Evolutionary conservation across 1,284 basidiomycete genomes (phyloP).

Genomic region (Testicularia cyperi): DNA sequence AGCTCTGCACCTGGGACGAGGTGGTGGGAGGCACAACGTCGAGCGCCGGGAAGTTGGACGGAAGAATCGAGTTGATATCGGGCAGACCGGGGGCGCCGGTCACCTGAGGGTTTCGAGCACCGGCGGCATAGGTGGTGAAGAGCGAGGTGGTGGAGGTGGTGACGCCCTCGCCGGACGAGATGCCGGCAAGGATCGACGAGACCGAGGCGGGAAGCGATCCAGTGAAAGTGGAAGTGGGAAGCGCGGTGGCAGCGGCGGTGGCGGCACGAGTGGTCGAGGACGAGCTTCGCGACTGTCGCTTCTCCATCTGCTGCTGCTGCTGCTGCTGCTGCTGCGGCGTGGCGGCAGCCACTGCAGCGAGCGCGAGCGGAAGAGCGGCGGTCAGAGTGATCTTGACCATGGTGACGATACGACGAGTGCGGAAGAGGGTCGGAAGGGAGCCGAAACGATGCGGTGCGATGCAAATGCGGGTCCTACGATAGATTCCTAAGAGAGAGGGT

Average conservation of each 20-base stretch:
- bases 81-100: slow-evolving; percentile 48
- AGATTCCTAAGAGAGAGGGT: no score
- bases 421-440: no score
- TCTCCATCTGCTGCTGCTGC: slow-evolving; percentile 12
- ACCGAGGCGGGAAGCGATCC: slow-evolving; percentile 43
- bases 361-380: slow-evolving; percentile 18
- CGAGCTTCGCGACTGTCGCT: slow-evolving; percentile 18
- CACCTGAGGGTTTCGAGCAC: slow-evolving; percentile 46
- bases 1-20: slow-evolving; percentile 71
- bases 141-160: slow-evolving; percentile 39
- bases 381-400: slow-evolving; percentile 37
- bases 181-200: slow-evolving; percentile 31
- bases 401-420: no score
- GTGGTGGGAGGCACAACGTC: slow-evolving; percentile 71
- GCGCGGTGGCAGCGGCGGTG: slow-evolving; percentile 15
- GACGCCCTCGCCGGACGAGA: slow-evolving; percentile 36
- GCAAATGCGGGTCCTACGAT: no score
- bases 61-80: slow-evolving; percentile 19
- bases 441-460: not conserved
- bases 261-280: slow-evolving; percentile 9
- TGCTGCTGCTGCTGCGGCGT: slow-evolving; percentile 9
- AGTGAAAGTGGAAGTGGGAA: slow-evolving; percentile 40
- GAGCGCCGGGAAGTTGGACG: slow-evolving; percentile 69
- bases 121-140: slow-evolving; percentile 39
- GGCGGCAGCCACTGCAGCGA: slow-evolving; percentile 21